Evolutionary conservation across 139 green algal species (phyloP).

Genomic region (Closterium sp.): DNA sequence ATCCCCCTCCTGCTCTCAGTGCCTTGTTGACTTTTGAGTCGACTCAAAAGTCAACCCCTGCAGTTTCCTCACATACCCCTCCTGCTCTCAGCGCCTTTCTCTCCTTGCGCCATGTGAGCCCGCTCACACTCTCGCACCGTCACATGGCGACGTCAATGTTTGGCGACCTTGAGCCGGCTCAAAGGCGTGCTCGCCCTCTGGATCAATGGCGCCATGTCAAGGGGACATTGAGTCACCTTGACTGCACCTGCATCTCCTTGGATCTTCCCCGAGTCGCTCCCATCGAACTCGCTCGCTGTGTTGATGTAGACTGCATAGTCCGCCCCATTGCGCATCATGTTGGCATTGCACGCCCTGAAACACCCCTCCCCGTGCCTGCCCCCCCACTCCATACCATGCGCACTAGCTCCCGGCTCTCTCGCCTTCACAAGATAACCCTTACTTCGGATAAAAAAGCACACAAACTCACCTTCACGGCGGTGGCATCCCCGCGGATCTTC

Average conservation of each 20-base stretch:
- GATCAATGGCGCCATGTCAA: no score
- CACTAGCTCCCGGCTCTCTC: no score
- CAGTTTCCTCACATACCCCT: background rate
- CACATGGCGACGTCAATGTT: no score
- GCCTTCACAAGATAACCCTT: no score
- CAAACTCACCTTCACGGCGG: slow-evolving; percentile 65
- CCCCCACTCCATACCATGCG: no score
- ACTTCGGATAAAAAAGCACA: no score
- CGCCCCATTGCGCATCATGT: slow-evolving; percentile 97
- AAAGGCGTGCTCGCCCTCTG: background rate
- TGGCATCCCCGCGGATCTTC: slow-evolving; percentile 89
- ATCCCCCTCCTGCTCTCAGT: background rate
- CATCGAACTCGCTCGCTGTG: slow-evolving; percentile 89
- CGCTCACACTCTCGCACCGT: no score
- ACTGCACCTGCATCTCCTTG: slow-evolving; percentile 74
- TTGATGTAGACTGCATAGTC: slow-evolving; percentile 77
- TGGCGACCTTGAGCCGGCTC: no score
- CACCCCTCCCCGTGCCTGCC: no score
- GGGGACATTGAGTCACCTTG: slow-evolving; percentile 41
- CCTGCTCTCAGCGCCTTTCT: background rate
- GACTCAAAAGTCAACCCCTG: no score
- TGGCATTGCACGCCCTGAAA: slow-evolving; percentile 99
- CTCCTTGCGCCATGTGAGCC: no score
- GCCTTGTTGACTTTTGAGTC: no score
- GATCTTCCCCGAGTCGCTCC: slow-evolving; percentile 92